Percentiles rank a stretch among this genome's conserved stretches.
Conservation (phyloP, 2,329 filamentous ascomycete genomes). For the Colletotrichum chlorophyti region DNA sequence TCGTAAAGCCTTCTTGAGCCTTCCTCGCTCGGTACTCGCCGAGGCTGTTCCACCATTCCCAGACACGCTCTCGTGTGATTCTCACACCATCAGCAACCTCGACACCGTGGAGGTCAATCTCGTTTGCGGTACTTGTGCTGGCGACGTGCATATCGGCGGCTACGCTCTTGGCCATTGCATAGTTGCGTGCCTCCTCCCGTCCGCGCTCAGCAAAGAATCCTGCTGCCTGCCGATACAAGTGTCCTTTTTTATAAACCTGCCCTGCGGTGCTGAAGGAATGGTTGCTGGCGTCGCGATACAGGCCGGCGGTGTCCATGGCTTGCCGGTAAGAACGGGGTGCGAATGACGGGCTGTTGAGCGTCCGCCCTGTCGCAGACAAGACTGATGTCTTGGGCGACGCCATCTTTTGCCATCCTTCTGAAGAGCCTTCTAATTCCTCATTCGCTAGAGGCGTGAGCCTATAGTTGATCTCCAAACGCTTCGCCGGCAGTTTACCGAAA, state of each 20-base stretch:
- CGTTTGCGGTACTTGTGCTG: constrained; percentile 64
- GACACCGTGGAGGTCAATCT: constrained; percentile 84
- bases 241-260: constrained; percentile 54
- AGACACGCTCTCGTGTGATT: constrained; percentile 73
- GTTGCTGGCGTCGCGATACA: constrained; percentile 36
- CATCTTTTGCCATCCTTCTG: constrained; percentile 17
- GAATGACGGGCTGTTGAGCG: constrained; percentile 10
- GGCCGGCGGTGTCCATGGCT: constrained; percentile 34
- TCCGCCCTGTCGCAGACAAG: constrained; percentile 1
- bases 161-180: constrained; percentile 64
- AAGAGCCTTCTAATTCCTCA: constrained; percentile 38
- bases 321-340: constrained; percentile 16
- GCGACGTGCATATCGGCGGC: constrained; percentile 76
- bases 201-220: constrained; percentile 77
- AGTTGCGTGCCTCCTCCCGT: constrained; percentile 65
- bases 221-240: constrained; percentile 77
- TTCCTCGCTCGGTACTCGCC: constrained; percentile 66
- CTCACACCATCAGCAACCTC: constrained; percentile 80
- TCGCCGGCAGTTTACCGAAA: constrained; percentile 46
- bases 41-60: constrained; percentile 77
- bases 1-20: constrained; percentile 66
- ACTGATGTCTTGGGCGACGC: constrained; percentile 3
- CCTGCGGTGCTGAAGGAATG: constrained; percentile 46
- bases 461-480: constrained; percentile 46
- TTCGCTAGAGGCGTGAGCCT: constrained; percentile 43